Evolutionary conservation across 805 yeast species (phyloP), one percentile per base, ranked within the genome.

Genomic region (Peterozyma xylosa): DNA sequence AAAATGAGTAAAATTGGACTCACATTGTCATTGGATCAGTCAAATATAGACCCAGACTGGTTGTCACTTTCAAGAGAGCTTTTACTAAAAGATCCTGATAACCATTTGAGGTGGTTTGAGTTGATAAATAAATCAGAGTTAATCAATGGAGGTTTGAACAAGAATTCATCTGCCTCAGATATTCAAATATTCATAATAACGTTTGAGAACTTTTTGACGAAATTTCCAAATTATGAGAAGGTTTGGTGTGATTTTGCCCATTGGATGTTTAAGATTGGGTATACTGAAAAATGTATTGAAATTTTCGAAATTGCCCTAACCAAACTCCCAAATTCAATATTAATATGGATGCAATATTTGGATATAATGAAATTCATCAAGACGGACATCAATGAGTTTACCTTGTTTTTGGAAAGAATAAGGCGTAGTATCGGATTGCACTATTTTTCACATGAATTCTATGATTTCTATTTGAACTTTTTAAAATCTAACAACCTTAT

Each of bases 211-310:
- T 54, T 78, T 11, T 60, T 80, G 13, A 55, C 56, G 1, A 64
- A 67, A 39, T 79, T 59, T 50, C 86, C 86, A 0, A 55, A 62
- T 5, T 57, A 72, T 30, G 76, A 71, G 48, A 74, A 73, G 38
- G 76, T 76, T 51, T 80, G 86, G 86, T 59, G 75, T n/a, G 64
- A 70, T 34, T 77, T 62, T 54, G 82, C 83, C 0, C 53, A 58
- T 3, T 62, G 71, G 67, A 72, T 70, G 49, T 73, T 67, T 49
- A 60, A 57, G 30, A 53, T 75, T 30, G 79, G 78, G 1, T 53
- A 65, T 40, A 64, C 75, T 1, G 59, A 58, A 0, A 45, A 48
- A 2, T 68, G 77, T 2, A 56, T 57, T 2, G 48, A 45, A 1
- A 56, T 76, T 2, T 78, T 63, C 49, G 48, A 59, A 30, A 49